Percentiles rank a stretch among this genome's conserved stretches.
Evolutionary conservation across 2,329 filamentous ascomycete genomes (phyloP).

Genomic region (Nannizzia gypsea): DNA sequence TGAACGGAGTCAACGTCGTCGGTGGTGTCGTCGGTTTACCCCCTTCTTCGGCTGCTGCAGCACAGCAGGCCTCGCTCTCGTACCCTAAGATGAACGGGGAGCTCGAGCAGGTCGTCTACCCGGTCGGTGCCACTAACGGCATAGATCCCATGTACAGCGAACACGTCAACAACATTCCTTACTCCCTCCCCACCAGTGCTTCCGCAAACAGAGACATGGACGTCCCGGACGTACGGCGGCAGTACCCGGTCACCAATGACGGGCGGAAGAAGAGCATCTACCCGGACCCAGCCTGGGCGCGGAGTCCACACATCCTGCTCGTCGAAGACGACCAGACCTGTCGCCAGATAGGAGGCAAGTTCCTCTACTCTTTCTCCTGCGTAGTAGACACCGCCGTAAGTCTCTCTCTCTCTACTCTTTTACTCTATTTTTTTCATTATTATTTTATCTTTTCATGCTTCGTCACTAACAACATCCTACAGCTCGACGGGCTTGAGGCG

Average conservation of each 20-base stretch:
- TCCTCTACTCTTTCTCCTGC: conserved; percentile 53
- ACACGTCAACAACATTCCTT: conserved; percentile 89
- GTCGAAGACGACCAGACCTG: conserved; percentile 71
- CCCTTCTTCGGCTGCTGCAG: conserved; percentile 28
- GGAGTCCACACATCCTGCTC: conserved; percentile 67
- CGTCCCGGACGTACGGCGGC: conserved; percentile 32
- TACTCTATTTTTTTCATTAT: not conserved
- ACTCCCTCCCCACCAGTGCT: conserved; percentile 51
- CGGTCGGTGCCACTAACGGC: conserved; percentile 77
- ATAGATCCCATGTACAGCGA: conserved; percentile 93
- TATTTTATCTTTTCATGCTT: not conserved
- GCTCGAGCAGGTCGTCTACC: conserved; percentile 68
- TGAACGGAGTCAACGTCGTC: not conserved
- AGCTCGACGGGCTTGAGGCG: conserved; percentile 81
- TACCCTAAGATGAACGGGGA: conserved; percentile 42
- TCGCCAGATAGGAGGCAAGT: conserved; percentile 55
- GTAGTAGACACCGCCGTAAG: conserved; percentile 52
- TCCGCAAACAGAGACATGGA: conserved; percentile 45
- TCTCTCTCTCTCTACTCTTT: conserved; percentile 13
- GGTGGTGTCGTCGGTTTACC: conserved; percentile 14
- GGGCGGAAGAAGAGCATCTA: conserved; percentile 50
- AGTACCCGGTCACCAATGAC: conserved; percentile 30
- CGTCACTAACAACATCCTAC: conserved; percentile 18
- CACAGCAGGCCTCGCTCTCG: conserved; percentile 33
- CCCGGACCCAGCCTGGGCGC: conserved; percentile 53